Conservation (phyloP, 352 stramenopile genomes). For the Stephanocyclus meneghinianus region DNA sequence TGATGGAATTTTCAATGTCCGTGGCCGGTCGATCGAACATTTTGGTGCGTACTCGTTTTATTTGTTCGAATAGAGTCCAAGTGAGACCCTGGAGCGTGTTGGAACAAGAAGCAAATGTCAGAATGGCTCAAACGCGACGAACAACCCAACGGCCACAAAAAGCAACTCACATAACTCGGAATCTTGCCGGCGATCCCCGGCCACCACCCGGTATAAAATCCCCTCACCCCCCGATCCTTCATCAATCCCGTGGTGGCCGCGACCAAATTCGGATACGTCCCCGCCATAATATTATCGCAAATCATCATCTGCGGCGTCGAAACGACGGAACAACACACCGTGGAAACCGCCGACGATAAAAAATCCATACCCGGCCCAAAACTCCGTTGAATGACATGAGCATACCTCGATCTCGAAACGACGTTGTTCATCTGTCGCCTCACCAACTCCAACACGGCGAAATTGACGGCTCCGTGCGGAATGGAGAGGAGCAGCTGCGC, state of each 20-base stretch:
- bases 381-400: constrained; percentile 51
- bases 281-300: constrained; percentile 86
- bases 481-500: constrained; percentile 86
- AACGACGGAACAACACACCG: constrained; percentile 84
- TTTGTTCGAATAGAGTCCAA: constrained; percentile 87
- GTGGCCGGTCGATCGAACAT: constrained; percentile 72
- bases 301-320: constrained; percentile 89
- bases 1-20: constrained; percentile 86
- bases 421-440: constrained; percentile 62
- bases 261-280: constrained; percentile 84
- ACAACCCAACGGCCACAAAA: neutral
- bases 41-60: constrained; percentile 77
- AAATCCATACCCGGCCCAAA: constrained; percentile 84
- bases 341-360: constrained; percentile 82
- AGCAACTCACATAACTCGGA: constrained; percentile 81
- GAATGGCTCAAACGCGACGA: neutral
- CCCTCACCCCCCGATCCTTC: constrained; percentile 70
- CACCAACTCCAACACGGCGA: constrained; percentile 85
- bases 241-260: constrained; percentile 61
- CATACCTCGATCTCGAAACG: constrained; percentile 42
- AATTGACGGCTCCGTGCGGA: constrained; percentile 86
- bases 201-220: constrained; percentile 87
- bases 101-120: constrained; percentile 12
- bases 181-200: constrained; percentile 87
- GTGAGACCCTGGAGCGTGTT: constrained; percentile 71